Conservation (phyloP, 2,329 filamentous ascomycete genomes). For the Aspergillus sojae region DNA sequence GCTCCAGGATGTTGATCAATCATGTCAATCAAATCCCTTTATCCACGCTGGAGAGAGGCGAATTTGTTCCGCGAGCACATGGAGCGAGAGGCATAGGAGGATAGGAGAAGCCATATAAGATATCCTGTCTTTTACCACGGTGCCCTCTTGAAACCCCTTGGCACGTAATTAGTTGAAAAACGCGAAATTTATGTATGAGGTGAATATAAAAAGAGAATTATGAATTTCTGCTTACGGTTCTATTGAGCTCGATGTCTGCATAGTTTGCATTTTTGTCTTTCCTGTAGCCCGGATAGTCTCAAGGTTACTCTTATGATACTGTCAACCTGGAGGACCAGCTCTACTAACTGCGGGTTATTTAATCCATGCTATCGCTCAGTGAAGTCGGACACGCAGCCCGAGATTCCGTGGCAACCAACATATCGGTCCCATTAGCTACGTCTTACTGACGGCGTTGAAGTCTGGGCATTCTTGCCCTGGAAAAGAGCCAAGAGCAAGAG, state of each 20-base stretch:
- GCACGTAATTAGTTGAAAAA: constrained; percentile 22
- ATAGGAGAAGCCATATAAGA: constrained; percentile 7
- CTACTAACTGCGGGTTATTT: background rate
- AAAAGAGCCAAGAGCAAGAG: background rate
- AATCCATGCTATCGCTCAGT: background rate
- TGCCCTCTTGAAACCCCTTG: constrained; percentile 14
- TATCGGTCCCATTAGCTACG: background rate
- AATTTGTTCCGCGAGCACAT: constrained; percentile 1
- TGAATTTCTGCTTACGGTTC: background rate
- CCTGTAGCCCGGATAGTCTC: background rate
- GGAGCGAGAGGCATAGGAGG: constrained; percentile 9
- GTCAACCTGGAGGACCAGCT: background rate
- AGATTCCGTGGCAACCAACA: background rate
- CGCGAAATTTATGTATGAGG: constrained; percentile 17
- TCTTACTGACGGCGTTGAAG: background rate
- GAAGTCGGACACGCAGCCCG: background rate
- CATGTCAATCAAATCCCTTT: constrained; percentile 9
- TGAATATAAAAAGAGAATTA: constrained; percentile 13
- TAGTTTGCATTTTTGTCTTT: background rate
- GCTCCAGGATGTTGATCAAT: constrained; percentile 8
- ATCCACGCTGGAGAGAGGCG: background rate
- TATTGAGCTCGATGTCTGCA: background rate
- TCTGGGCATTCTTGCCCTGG: background rate
- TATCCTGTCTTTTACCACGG: constrained; percentile 8
- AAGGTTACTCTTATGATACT: background rate